These are phyloP conservation scores for Blakeslea trispora DNA, from an alignment of 371 early-diverging fungal genomes.

Conservation along the genomic window DNA sequence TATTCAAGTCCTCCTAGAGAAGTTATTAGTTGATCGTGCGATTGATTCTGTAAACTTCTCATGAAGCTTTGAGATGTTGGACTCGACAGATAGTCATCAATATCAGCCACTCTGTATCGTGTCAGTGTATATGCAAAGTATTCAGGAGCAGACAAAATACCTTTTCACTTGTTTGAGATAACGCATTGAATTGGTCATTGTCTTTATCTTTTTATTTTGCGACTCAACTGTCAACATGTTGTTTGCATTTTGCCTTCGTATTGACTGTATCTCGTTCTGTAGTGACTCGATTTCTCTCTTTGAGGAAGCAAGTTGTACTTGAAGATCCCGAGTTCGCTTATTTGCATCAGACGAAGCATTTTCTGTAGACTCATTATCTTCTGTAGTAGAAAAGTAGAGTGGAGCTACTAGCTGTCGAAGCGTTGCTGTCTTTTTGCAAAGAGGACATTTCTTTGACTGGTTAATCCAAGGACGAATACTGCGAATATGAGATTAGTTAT, in stretches of 20 bases:
- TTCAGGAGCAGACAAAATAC: too few species aligned
- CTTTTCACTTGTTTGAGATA: not conserved
- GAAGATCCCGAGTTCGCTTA: not conserved
- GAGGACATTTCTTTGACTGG: not conserved
- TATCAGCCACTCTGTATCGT: not conserved
- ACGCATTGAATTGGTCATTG: not conserved
- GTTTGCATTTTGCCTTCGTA: not conserved
- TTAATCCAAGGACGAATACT: conserved; percentile 1
- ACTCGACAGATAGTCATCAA: conserved; percentile 3
- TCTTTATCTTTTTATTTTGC: not conserved
- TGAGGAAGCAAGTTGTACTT: not conserved
- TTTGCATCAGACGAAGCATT: not conserved
- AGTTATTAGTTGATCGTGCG: not conserved
- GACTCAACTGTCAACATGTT: not conserved
- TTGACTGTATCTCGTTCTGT: not conserved
- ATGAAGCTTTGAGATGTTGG: conserved; percentile 2
- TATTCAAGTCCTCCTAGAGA: not conserved
- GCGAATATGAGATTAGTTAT: not conserved
- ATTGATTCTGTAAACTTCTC: not conserved
- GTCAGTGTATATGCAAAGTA: too few species aligned
- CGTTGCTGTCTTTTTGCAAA: not conserved
- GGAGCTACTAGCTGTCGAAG: not conserved
- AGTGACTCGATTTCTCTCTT: not conserved
- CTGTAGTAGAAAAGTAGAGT: not conserved
- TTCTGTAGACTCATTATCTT: not conserved